A percentile compares a stretch with the other conserved stretches of the same genome.
Conservation (phyloP, 257 asterid genomes). For the Solanum corneliomulleri region DNA sequence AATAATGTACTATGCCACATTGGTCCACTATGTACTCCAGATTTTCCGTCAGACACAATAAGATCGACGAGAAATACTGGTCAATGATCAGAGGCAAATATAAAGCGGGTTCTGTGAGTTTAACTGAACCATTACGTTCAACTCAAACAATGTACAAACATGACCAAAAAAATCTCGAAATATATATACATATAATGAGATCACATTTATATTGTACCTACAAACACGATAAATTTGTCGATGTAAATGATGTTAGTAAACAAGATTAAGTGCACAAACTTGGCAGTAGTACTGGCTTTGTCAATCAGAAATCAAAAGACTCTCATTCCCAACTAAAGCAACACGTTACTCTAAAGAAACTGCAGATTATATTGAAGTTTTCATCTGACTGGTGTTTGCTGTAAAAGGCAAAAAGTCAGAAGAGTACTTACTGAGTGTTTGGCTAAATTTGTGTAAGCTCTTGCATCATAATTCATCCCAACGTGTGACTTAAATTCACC, state of each 20-base stretch:
- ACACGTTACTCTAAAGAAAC: not conserved
- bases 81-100: not conserved
- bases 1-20: not conserved
- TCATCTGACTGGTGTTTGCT: not conserved
- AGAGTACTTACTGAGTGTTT: not conserved
- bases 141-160: not conserved
- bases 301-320: not conserved
- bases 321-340: not conserved
- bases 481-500: not conserved
- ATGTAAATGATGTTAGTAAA: not conserved
- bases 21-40: not conserved
- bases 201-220: not conserved
- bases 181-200: not conserved
- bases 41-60: not conserved
- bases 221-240: not conserved
- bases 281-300: not conserved
- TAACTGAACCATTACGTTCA: not conserved
- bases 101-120: not conserved
- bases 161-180: not conserved
- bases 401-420: not conserved
- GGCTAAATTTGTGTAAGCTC: not conserved
- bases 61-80: not conserved
- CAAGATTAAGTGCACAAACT: not conserved
- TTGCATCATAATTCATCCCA: not conserved
- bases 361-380: not conserved